Base-by-base conservation (phyloP, 2,329 filamentous ascomycete genomes). In the Calonectria leucothoes region DNA sequence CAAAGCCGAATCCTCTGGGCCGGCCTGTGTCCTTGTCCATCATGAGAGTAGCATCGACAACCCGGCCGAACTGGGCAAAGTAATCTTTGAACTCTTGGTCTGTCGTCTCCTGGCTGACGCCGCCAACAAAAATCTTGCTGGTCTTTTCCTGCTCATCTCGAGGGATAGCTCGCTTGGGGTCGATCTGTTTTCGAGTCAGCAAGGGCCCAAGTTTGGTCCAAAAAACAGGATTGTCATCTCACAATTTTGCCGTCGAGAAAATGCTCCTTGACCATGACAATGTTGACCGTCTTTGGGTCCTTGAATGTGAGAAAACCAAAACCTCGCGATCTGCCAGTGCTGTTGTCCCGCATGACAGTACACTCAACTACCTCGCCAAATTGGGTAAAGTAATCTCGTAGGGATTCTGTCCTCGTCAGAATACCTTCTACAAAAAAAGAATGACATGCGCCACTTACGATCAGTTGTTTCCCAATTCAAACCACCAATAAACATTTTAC, bases 21-120 rank as follows among this genome's bases (percentile, higher is more conserved):
- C 97, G 92, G n/a, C 97, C 97, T 0, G 97, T 99, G 84, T 99
- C 97, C 86, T 99, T 99, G 84, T 99, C 97, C 93, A 99, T 99
- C 97, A 99, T 99, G 3, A 99, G 91, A 0, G 97, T 99, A 2
- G 97, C 97, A 85, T 99, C 97, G 48, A 99, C 93, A 25, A 99
- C 97, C 74, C 96, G 93, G 33, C 97, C 97, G 81, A 98, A 99
- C 82, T 98, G 95, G 81, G 94, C 95, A 86, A 99, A 99, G 86
- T 98, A 99, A 73, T 97, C 93, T 82, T 95, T 95, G 84, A 99
- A 99, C 83, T 98, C 95, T 75, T 96, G 93, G 81, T 99, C 97
- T 1, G 95, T 98, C 0, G 96, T 97, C 81, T 99, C 97, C 86
- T 98, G 97, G 84, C 95, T 98, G 70, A 99, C 97, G 81, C 97